Conservation (phyloP, 164 flowering plant genomes). For the Liriodendron chinense region DNA sequence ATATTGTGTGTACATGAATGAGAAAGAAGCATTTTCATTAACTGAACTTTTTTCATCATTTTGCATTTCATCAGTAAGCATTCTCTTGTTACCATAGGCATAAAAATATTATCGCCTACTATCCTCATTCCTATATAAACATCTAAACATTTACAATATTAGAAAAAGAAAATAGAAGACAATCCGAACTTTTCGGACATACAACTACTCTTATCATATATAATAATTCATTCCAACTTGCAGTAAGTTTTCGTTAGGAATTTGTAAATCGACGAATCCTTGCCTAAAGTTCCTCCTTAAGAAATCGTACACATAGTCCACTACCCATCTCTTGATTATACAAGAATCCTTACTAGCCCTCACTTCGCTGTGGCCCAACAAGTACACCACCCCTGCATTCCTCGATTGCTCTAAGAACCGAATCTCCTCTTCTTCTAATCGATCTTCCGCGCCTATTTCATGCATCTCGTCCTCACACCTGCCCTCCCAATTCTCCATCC, state of each 20-base stretch:
- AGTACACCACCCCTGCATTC: constrained; percentile 17
- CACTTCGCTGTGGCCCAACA: constrained; percentile 25
- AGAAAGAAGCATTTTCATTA: not conserved
- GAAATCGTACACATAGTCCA: constrained; percentile 23
- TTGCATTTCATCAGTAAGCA: not conserved
- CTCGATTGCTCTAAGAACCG: constrained; percentile 16
- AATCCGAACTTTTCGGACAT: not conserved
- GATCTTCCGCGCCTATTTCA: not conserved
- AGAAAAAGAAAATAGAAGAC: not conserved
- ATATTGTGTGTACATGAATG: not conserved
- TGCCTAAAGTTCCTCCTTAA: constrained; percentile 23
- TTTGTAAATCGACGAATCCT: constrained; percentile 19
- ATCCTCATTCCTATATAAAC: not conserved
- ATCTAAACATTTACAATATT: not conserved
- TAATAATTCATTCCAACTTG: constrained; percentile 25
- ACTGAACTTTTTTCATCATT: not conserved
- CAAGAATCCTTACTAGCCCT: constrained; percentile 19
- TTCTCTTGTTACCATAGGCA: not conserved
- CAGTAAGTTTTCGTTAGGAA: constrained; percentile 19
- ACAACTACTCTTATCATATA: constrained; percentile 1
- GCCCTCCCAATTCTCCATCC: constrained; percentile 13
- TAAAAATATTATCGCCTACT: not conserved
- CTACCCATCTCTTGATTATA: constrained; percentile 14
- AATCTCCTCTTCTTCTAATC: constrained; percentile 9
- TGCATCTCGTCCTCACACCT: not conserved